These are phyloP conservation scores for Corymbia maculata DNA, from an alignment of 345 rosid genomes.

Conservation along the genomic window DNA sequence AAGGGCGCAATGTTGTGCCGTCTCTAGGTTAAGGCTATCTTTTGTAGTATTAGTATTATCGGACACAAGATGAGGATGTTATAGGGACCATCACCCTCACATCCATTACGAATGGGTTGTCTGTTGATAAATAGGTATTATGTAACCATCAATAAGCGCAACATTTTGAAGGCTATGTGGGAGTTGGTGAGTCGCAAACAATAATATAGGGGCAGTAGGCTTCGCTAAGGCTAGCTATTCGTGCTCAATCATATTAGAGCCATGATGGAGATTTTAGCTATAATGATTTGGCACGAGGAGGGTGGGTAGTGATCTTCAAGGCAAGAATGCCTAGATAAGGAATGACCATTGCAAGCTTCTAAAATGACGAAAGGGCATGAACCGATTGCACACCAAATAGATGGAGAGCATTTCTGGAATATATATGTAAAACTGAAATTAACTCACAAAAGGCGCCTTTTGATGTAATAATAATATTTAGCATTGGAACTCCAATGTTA, in stretches of 20 bases:
- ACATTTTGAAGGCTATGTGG: neutral
- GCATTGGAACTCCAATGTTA: neutral
- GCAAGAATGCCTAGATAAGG: neutral
- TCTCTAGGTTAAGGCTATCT: neutral
- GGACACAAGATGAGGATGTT: neutral
- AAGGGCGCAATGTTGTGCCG: neutral
- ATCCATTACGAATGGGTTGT: neutral
- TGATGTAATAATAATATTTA: neutral
- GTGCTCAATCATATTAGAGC: no score
- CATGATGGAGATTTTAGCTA: no score
- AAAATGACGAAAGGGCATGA: neutral
- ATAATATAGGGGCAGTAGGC: no score
- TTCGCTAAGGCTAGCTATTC: no score
- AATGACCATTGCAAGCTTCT: no score
- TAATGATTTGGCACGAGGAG: no score
- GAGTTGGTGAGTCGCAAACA: no score
- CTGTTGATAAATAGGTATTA: neutral
- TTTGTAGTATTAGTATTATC: neutral
- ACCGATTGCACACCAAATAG: neutral
- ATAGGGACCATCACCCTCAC: neutral
- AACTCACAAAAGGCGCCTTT: neutral
- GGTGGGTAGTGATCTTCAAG: no score
- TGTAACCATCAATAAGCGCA: neutral
- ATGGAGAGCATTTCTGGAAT: neutral
- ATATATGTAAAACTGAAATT: neutral